phyloP scores from a whole-genome alignment of 202 grass and related monocot species.

The Bolboschoenoplectus hybrid region DNA sequence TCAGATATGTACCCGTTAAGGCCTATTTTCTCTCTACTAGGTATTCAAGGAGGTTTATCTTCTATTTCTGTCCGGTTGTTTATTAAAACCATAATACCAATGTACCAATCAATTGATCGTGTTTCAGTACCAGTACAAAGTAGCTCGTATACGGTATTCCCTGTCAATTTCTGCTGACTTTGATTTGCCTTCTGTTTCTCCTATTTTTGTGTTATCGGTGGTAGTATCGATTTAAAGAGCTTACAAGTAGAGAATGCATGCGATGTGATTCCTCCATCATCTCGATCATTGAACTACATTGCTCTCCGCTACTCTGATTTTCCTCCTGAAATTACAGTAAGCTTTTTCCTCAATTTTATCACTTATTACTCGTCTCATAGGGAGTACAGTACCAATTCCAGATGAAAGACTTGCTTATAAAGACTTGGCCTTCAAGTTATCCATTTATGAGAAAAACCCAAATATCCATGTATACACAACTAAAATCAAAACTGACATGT shows the following conservation, averaged over 20 bases:
- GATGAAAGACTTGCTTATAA: background rate
- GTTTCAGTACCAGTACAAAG: background rate
- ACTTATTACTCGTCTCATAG: background rate
- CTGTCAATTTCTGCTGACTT: background rate
- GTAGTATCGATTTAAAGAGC: slow-evolving; percentile 93
- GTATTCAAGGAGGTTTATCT: slow-evolving; percentile 20
- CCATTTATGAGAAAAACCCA: background rate
- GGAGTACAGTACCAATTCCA: background rate
- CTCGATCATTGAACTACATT: slow-evolving; percentile 75
- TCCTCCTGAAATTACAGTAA: slow-evolving; percentile 70
- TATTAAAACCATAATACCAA: background rate
- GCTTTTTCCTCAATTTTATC: slow-evolving; percentile 33
- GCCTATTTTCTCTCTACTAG: slow-evolving; percentile 84
- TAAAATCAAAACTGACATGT: no score
- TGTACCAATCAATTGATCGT: background rate
- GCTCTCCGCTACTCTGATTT: slow-evolving; percentile 74
- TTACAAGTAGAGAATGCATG: slow-evolving; percentile 67
- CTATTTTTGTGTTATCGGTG: slow-evolving; percentile 44
- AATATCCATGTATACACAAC: background rate
- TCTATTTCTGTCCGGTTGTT: background rate
- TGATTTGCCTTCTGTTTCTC: background rate
- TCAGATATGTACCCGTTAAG: slow-evolving; percentile 83
- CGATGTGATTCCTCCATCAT: slow-evolving; percentile 70
- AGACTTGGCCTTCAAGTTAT: background rate
- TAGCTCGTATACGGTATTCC: background rate